Evolutionary conservation across 768 basidiomycete species (phyloP).

Genomic region (Tricholoma sp.): DNA sequence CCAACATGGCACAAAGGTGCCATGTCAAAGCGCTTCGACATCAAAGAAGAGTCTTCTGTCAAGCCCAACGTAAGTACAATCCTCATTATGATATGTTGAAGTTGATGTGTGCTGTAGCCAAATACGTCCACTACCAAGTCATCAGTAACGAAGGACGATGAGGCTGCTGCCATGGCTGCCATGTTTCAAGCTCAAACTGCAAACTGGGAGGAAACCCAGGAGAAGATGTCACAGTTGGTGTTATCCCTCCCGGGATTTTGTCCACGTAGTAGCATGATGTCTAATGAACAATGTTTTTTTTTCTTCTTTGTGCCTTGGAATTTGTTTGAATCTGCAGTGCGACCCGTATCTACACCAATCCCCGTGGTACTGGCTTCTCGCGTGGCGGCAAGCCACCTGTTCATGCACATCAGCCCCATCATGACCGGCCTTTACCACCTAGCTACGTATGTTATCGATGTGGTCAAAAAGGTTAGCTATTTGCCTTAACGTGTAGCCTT

Average conservation of each 20-base stretch:
- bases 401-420: conserved; percentile 38
- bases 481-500: not conserved
- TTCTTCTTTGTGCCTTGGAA: conserved; percentile 23
- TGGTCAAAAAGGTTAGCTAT: conserved; percentile 83
- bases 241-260: conserved; percentile 52
- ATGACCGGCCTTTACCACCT: conserved; percentile 78
- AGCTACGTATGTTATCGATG: conserved; percentile 99
- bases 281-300: conserved; percentile 65
- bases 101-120: conserved; percentile 16
- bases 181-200: conserved; percentile 94
- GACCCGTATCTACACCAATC: conserved; percentile 60
- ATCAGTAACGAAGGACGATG: conserved; percentile 62
- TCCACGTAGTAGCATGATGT: conserved; percentile 62
- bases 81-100: conserved; percentile 10
- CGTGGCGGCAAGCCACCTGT: conserved; percentile 58
- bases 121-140: conserved; percentile 24
- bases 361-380: conserved; percentile 59
- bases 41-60: conserved; percentile 57
- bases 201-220: conserved; percentile 98
- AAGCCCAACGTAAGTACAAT: conserved; percentile 21
- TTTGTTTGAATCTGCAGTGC: conserved; percentile 44
- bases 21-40: conserved; percentile 89
- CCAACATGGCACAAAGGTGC: conserved; percentile 63
- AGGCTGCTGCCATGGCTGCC: conserved; percentile 94
- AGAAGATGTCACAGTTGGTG: conserved; percentile 99